These are phyloP conservation scores for Pseudodiploospora longispora DNA, from an alignment of 2,329 filamentous ascomycete genomes.

Conservation along the genomic window DNA sequence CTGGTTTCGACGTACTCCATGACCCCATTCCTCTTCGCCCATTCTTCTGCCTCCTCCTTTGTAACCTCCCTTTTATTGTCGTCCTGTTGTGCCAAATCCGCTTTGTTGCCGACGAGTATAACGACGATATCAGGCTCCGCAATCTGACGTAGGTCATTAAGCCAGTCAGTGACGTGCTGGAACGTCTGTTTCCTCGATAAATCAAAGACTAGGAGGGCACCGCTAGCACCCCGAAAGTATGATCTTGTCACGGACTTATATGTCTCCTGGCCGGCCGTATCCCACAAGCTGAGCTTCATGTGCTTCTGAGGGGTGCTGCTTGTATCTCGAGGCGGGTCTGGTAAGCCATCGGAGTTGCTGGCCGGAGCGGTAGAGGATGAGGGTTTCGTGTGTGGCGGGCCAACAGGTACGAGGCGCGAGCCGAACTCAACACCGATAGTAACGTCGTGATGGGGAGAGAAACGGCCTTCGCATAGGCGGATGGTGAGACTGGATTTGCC, in stretches of 20 bases:
- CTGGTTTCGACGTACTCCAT: constrained; percentile 94
- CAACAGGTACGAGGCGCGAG: constrained; percentile 84
- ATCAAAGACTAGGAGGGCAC: constrained; percentile 83
- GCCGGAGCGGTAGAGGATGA: constrained; percentile 13
- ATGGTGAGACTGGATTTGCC: constrained; percentile 94
- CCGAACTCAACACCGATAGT: constrained; percentile 97
- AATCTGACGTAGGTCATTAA: constrained; percentile 87
- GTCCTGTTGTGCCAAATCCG: constrained; percentile 58
- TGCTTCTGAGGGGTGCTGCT: constrained; percentile 50
- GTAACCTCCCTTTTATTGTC: constrained; percentile 72
- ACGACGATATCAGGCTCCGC: constrained; percentile 94
- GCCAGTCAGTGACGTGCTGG: constrained; percentile 81
- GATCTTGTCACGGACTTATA: constrained; percentile 94
- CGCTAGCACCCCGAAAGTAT: constrained; percentile 75
- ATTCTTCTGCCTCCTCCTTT: constrained; percentile 74
- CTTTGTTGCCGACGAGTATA: constrained; percentile 91
- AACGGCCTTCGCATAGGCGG: constrained; percentile 91
- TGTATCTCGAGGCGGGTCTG: constrained; percentile 41
- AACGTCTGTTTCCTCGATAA: constrained; percentile 83
- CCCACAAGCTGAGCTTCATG: constrained; percentile 94
- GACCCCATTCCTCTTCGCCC: constrained; percentile 78
- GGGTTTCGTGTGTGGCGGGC: constrained; percentile 60
- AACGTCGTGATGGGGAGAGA: constrained; percentile 90
- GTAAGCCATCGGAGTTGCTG: constrained; percentile 33
- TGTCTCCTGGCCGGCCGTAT: constrained; percentile 93